Evolutionary conservation across 2,329 filamentous ascomycete species (phyloP).

Genomic region (Dactylonectria estremocensis): DNA sequence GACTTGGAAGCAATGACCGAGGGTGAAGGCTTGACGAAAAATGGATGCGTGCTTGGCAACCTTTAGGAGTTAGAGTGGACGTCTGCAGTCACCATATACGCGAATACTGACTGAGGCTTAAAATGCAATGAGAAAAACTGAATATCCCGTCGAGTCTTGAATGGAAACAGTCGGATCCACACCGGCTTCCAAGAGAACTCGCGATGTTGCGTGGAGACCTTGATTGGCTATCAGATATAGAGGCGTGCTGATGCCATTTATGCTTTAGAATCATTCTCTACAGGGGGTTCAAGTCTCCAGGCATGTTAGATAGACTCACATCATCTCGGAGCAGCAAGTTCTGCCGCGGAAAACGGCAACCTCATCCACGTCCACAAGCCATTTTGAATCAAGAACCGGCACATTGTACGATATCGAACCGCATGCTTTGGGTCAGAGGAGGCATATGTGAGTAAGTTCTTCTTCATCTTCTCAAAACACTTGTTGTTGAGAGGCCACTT

Average conservation of each 20-base stretch:
- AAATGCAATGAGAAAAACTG: no score
- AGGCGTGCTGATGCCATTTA: background rate
- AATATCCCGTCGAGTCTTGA: background rate
- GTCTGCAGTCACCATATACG: no score
- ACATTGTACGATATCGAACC: background rate
- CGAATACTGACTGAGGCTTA: no score
- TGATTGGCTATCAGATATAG: background rate
- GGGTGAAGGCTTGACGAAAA: background rate
- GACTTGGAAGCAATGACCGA: background rate
- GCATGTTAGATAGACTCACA: no score
- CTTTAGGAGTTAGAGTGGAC: background rate
- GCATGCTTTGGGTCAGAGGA: background rate
- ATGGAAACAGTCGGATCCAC: background rate
- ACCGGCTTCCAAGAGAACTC: background rate
- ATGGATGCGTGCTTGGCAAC: background rate
- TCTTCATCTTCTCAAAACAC: background rate
- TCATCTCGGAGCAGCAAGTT: no score
- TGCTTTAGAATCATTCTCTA: no score
- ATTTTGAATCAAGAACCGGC: background rate
- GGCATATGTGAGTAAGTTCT: background rate
- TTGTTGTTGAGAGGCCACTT: background rate
- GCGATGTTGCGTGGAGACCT: background rate
- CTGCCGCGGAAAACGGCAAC: background rate
- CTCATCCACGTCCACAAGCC: background rate
- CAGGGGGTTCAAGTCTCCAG: background rate